Conservation (phyloP, 805 yeast species). For the Pichia cephalocereana region DNA sequence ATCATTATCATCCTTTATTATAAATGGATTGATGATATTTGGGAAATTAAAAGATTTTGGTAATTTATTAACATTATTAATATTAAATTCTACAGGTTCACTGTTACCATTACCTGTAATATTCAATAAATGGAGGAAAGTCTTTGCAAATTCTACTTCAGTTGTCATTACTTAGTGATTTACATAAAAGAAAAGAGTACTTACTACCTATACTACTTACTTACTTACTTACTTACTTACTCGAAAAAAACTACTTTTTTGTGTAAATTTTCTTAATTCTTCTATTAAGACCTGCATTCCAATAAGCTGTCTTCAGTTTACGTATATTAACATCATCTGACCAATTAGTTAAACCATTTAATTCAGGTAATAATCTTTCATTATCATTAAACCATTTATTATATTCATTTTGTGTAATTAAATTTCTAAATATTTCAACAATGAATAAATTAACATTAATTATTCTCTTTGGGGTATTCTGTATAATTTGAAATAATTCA, state of each 20-base stretch:
- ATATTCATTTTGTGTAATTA: constrained; percentile 66
- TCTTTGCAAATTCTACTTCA: constrained; percentile 39
- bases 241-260: too few species aligned
- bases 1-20: not conserved
- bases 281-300: constrained; percentile 27
- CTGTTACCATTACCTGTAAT: not conserved
- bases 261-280: constrained; percentile 18
- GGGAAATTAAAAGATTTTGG: constrained; percentile 5
- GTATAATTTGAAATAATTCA: constrained; percentile 70
- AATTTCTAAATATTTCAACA: constrained; percentile 49
- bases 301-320: constrained; percentile 21
- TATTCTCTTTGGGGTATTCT: constrained; percentile 65
- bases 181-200: not conserved
- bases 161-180: constrained; percentile 8
- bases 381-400: constrained; percentile 19
- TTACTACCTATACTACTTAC: constrained; percentile 8
- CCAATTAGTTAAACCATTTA: not conserved
- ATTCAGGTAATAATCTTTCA: constrained; percentile 16
- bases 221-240: not conserved
- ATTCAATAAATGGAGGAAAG: constrained; percentile 18
- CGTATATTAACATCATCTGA: not conserved
- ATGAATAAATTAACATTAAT: constrained; percentile 62
- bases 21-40: constrained; percentile 2
- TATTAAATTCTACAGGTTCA: not conserved
- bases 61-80: not conserved